Conservation (phyloP, 169 alveolate genomes). For the Eimeria tenella region DNA sequence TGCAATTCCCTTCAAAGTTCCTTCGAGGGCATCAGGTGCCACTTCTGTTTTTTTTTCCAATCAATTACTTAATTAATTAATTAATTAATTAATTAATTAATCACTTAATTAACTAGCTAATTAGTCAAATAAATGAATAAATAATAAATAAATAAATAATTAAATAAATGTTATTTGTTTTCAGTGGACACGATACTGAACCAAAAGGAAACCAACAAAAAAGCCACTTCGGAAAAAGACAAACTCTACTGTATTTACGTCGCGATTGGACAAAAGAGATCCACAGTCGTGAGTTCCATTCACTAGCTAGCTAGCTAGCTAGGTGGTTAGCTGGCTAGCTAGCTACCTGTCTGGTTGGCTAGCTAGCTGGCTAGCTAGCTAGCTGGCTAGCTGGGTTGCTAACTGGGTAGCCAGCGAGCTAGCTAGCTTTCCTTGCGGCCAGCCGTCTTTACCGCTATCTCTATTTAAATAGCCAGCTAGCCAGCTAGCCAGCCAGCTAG, state of each 20-base stretch:
- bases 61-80: no score
- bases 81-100: no score
- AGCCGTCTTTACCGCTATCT: no score
- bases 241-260: constrained; percentile 98
- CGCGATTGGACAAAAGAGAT: constrained; percentile 98
- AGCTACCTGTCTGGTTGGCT: background rate
- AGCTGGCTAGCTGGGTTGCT: background rate
- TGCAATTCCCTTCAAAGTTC: no score
- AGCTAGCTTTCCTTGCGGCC: background rate
- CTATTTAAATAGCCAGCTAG: no score
- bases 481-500: no score
- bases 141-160: background rate
- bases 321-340: background rate
- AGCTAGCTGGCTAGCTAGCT: background rate
- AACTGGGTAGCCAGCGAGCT: background rate
- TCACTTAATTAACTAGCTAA: no score
- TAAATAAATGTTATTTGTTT: background rate
- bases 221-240: constrained; percentile 89
- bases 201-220: constrained; percentile 91
- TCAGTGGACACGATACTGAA: constrained; percentile 96
- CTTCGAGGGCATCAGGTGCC: no score
- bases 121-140: background rate
- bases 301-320: constrained; percentile 84
- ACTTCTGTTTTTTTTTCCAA: no score
- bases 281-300: constrained; percentile 92